Evolutionary conservation across 495 filamentous ascomycete species (phyloP).

Genomic region (Penicillium psychrofluorescens): DNA sequence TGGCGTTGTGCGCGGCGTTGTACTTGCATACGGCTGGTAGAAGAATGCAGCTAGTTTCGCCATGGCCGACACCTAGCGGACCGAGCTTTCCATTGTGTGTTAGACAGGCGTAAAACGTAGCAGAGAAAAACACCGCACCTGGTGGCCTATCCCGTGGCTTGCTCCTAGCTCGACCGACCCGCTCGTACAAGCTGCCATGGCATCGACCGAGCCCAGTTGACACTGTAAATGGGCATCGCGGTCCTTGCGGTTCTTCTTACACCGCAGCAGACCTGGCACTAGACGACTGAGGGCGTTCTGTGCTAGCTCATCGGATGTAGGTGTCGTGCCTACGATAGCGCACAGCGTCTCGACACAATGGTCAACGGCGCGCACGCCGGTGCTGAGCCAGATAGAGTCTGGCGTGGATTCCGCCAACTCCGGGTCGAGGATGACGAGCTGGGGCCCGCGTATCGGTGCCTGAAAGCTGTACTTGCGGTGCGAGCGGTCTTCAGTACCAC

Average conservation of each 20-base stretch:
- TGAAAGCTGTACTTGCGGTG: conserved; percentile 47
- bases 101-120: not conserved
- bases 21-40: conserved; percentile 54
- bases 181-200: conserved; percentile 43
- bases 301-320: conserved; percentile 32
- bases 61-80: conserved; percentile 56
- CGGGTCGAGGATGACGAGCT: conserved; percentile 54
- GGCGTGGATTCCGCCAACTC: conserved; percentile 48
- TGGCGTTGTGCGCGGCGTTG: conserved; percentile 44
- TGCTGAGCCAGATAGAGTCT: conserved; percentile 52
- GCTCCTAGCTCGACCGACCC: conserved; percentile 46
- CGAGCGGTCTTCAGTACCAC: conserved; percentile 47
- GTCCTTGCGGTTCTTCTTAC: conserved; percentile 36
- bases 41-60: conserved; percentile 59
- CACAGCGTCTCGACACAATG: conserved; percentile 58
- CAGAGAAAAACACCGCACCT: conserved; percentile 23
- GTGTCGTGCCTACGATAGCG: conserved; percentile 27
- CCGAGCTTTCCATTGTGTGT: conserved; percentile 33
- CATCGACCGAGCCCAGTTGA: conserved; percentile 48
- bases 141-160: conserved; percentile 62
- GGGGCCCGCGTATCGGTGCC: conserved; percentile 36
- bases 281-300: conserved; percentile 38
- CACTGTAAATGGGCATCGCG: conserved; percentile 42
- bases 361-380: conserved; percentile 56
- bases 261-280: conserved; percentile 44